Evolutionary conservation across 805 yeast genomes (phyloP), one percentile per base, ranked within the genome.

Genomic region (Lipomyces starkeyi): DNA sequence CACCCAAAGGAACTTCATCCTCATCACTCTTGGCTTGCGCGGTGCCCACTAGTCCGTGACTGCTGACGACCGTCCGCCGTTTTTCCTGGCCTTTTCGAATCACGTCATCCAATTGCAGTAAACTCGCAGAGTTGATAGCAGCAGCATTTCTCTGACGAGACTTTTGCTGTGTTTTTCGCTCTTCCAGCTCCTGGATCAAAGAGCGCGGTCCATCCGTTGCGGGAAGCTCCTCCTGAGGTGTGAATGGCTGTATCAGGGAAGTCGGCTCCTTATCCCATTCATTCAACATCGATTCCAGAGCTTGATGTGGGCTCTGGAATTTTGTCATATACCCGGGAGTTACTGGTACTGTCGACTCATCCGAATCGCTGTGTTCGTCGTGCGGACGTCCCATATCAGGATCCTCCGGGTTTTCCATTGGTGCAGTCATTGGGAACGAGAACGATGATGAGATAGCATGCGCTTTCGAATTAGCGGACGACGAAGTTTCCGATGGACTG

Each of bases 221-320:
- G 9, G 34, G 35, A 27, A 43, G 49, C 25, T 62, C 66, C 27
- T 58, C 56, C 25, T 35, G 22, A 22, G 58, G 47, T 11, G 61
- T 58, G 47, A 60, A 49, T 1, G 63, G 58, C 59, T 47, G 25
- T 14, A 47, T 22, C 8, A 25, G 17, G n/a, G n/a, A 11, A 3
- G 56, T 29, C 56, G 34, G 17, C 32, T 53, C 61, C 37, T n/a
- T 25, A 22, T 17, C 62, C 61, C 59, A 55, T 17, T 29, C 17
- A 34, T 54, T 56, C 32, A 67, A 43, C n/a, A 67, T 59, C 20
- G 54, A 40, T 14, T 67, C 68, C 49, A 67, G 53, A 3, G 58
- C 58, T 35, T 62, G 53, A 27, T 67, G 67, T 35, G 70, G 70
- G 47, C 64, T 67, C 17, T 52, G 25, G 34, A 67, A 61, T 29